phyloP scores from a whole-genome alignment of 2,329 filamentous ascomycete genomes.

The Sclerotinia minor region DNA sequence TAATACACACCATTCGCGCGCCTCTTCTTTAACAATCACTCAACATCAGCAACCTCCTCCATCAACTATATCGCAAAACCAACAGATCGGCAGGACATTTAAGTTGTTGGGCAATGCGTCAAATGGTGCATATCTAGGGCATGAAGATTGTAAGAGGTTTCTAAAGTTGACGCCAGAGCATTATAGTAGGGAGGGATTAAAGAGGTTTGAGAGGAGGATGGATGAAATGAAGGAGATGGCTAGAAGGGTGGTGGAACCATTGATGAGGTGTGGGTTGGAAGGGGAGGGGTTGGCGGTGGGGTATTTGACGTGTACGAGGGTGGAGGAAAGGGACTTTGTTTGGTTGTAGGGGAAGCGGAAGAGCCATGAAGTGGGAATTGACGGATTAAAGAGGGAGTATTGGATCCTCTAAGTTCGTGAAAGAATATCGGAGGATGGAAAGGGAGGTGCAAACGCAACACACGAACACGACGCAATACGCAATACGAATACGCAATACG shows the following conservation, averaged over 20 bases:
- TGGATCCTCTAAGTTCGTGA: not conserved
- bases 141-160: conserved; percentile 89
- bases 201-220: conserved; percentile 80
- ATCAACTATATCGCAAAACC: conserved; percentile 21
- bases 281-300: conserved; percentile 62
- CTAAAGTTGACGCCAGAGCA: conserved; percentile 79
- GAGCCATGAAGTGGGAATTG: not conserved
- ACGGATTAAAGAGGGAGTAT: not conserved
- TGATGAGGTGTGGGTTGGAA: conserved; percentile 84
- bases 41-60: conserved; percentile 19
- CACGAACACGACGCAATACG: not conserved
- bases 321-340: conserved; percentile 62
- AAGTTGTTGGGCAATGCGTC: conserved; percentile 66
- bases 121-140: conserved; percentile 66
- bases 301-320: conserved; percentile 65
- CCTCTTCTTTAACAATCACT: conserved; percentile 41
- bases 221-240: conserved; percentile 87
- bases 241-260: conserved; percentile 75
- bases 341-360: conserved; percentile 46
- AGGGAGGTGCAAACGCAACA: not conserved
- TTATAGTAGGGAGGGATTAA: conserved; percentile 83
- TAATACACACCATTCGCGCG: conserved; percentile 49
- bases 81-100: conserved; percentile 68
- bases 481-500: not conserved
- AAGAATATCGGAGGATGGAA: not conserved